Evolutionary conservation across 345 rosid species (phyloP), one percentile per base, ranked within the genome.

Genomic region (Arabis alpina): DNA sequence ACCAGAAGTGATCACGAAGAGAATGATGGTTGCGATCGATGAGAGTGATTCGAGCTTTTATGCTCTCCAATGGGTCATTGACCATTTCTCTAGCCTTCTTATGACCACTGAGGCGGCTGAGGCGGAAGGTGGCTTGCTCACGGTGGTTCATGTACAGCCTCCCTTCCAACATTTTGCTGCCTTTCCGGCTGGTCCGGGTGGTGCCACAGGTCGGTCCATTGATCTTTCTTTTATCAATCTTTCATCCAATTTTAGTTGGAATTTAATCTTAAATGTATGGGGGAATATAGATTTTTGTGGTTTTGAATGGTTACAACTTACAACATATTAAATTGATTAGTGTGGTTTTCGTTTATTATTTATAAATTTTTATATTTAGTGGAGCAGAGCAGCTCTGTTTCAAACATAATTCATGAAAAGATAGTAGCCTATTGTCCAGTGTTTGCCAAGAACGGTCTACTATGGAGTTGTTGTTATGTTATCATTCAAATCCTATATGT

Each of bases 31-130:
- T 71, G 86, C 80, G 1, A 39, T 82, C 16, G 88, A 85, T 49
- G 86, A 82, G 11, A 82, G 83, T 36, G 88, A 80, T 16, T 66
- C 61, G 10, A 82, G 88, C 75, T 67, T 70, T 53, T 76, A 71
- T 10, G 80, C 80, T 58, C 76, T 76, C 13, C 68, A 76, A 27
- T 76, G 80, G 80, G 80, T 71, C 41, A 65, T 66, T 66, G 76
- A 76, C 49, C 73, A 76, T 71, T 70, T 76, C 64, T 53, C 80
- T 15, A 19, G 9, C 59, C 76, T 71, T 23, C 44, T 76, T 4
- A 10, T 15, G 32, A 66, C 63, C 15, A 70, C 76, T 8, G 75
- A 45, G 16, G 70, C 36, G 14, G 36, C 30, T 36, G 72, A 54
- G 23, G 52, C 71, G 8, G 80, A 62, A 19, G 61, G 72, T 6